Base-by-base conservation (phyloP, 2,329 filamentous ascomycete species). In the Pseudopithomyces chartarum region DNA sequence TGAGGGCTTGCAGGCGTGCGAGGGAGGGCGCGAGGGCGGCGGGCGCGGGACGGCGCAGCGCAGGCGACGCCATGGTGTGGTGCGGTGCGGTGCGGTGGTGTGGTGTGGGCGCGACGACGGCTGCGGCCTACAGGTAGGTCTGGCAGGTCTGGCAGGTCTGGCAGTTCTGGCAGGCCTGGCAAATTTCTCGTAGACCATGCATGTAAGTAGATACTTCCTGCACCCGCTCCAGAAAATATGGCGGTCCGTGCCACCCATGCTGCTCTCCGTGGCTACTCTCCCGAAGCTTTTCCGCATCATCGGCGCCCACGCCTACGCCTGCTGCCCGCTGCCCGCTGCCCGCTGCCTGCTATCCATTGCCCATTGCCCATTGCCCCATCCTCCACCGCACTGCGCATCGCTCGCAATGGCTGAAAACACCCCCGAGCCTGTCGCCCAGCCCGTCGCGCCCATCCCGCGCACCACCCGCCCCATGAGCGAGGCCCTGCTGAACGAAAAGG, bases 401-500 rank as follows among this genome's bases (percentile, higher is more conserved):
- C 59, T 45, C 59, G 61, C 74, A 74, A 87, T 87, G 85, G 81
- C 84, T 76, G 84, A 87, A 81, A 63, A 81, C 81, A 83, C 75
- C 79, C 76, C 75, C 56, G 69, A 80, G 60, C 70, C 85, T 71
- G 79, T 84, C 64, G 81, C 38, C 36, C 45, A 48, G 45, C 48
- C 48, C 48, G 23, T 51, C 6, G 48, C 86, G 66, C 84, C 87
- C 69, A 84, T 90, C 76, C 85, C 89, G 78, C 87, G 91, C 69
- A 81, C 86, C 61, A 85, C 80, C 75, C 85, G 86, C 79, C 94
- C 95, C 63, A 90, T 97, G 81, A 98, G 94, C 84, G 95, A 99
- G 84, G 91, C 94, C 74, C 87, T 99, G 73, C 87, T 99, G 75
- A 98, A 98, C 81, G 95, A 99, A 82, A 99, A 99, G 92, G 95